phyloP scores from a whole-genome alignment of 768 basidiomycete genomes.

The Butyriboletus loyo region DNA sequence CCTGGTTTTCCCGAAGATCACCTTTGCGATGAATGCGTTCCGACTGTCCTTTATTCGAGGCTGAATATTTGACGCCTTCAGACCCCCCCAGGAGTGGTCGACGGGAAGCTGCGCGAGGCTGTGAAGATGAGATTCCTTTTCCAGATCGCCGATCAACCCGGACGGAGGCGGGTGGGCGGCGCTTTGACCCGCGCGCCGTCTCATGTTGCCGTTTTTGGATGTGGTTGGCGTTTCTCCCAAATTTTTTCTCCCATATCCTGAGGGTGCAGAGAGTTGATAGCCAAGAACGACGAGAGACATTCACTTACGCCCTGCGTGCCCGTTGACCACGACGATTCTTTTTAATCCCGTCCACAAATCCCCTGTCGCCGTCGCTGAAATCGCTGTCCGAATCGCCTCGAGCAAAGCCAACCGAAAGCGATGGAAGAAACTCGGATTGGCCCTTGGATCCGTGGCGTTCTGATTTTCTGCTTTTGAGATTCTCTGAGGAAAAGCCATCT shows the following conservation, averaged over 20 bases:
- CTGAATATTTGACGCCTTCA: neutral
- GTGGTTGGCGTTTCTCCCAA: slow-evolving; percentile 87
- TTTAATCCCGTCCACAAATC: slow-evolving; percentile 51
- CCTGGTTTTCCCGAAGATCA: slow-evolving; percentile 5
- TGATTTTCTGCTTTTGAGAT: slow-evolving; percentile 14
- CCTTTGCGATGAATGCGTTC: neutral
- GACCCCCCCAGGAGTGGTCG: neutral
- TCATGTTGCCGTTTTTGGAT: slow-evolving; percentile 56
- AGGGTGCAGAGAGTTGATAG: neutral
- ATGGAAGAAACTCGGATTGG: slow-evolving; percentile 77
- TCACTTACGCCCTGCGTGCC: slow-evolving; percentile 87
- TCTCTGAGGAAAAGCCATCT: slow-evolving; percentile 12
- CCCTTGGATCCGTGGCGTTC: slow-evolving; percentile 18
- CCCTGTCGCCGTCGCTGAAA: slow-evolving; percentile 61
- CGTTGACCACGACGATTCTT: slow-evolving; percentile 93
- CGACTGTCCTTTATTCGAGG: neutral
- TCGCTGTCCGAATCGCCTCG: slow-evolving; percentile 80
- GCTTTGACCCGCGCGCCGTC: slow-evolving; percentile 11
- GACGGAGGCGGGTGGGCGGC: slow-evolving; percentile 10
- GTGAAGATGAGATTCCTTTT: slow-evolving; percentile 7
- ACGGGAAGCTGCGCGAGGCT: too few relatives aligned
- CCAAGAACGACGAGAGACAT: neutral
- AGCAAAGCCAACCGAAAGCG: slow-evolving; percentile 81
- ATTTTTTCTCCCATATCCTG: slow-evolving; percentile 99
- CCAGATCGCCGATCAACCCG: slow-evolving; percentile 17